Percentiles rank a stretch among this genome's conserved stretches.
phyloP scores from a whole-genome alignment of 192 early-diverging fungal genomes.

The Podila minutissima region DNA sequence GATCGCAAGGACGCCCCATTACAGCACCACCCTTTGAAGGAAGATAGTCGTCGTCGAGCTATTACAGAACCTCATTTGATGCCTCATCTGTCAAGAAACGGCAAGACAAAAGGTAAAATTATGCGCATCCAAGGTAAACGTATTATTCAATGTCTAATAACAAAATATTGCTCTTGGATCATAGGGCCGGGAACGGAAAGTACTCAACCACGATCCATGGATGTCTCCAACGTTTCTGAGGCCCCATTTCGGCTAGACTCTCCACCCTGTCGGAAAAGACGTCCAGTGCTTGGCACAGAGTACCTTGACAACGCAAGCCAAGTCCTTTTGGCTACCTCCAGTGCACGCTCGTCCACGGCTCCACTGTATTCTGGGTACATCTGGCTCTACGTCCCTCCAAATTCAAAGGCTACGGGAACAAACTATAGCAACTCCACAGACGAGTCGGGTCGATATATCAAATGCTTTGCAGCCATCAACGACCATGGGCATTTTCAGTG shows the following conservation, averaged over 20 bases:
- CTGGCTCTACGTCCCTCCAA: constrained; percentile 33
- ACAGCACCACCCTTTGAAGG: constrained; percentile 18
- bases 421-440: neutral
- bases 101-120: constrained; percentile 19
- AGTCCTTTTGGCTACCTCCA: constrained; percentile 30
- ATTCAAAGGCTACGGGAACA: neutral
- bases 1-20: constrained; percentile 4
- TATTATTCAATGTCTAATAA: neutral
- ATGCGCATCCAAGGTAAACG: neutral
- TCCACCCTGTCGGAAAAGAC: constrained; percentile 12
- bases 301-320: constrained; percentile 44
- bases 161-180: neutral
- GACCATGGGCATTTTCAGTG: constrained; percentile 49
- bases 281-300: constrained; percentile 45
- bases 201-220: neutral
- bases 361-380: constrained; percentile 43
- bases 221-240: constrained; percentile 32
- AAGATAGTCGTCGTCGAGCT: constrained; percentile 33
- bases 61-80: constrained; percentile 33
- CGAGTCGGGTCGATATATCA: constrained; percentile 29
- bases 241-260: constrained; percentile 24
- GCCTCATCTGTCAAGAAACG: neutral
- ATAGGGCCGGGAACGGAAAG: neutral
- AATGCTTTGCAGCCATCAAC: constrained; percentile 43
- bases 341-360: constrained; percentile 39